Percentiles rank a stretch among this genome's conserved stretches.
Evolutionary conservation across 768 basidiomycete species (phyloP).

Genomic region (Pisolithus microcarpus): DNA sequence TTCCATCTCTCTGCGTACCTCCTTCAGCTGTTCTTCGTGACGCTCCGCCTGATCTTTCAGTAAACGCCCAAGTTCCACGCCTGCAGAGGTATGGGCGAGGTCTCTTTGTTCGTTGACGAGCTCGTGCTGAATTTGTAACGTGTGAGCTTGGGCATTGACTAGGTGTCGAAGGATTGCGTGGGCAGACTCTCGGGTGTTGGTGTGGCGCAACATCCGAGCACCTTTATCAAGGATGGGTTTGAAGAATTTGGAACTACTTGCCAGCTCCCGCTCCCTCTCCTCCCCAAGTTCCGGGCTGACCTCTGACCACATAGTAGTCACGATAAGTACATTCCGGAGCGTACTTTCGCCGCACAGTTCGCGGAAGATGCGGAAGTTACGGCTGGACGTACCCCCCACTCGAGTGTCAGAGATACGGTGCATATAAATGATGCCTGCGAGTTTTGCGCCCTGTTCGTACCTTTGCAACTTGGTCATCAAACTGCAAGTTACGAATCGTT

Average conservation of each 20-base stretch:
- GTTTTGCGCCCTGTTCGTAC: conserved; percentile 32
- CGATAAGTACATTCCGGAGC: conserved; percentile 44
- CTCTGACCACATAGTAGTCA: conserved; percentile 49
- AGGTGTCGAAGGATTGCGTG: conserved; percentile 37
- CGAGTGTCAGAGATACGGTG: conserved; percentile 48
- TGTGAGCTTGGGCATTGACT: conserved; percentile 32
- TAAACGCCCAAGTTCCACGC: conserved; percentile 44
- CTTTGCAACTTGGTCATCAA: conserved; percentile 51
- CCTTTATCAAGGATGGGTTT: conserved; percentile 45
- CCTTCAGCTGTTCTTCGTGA: conserved; percentile 41
- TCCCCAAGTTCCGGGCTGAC: conserved; percentile 32
- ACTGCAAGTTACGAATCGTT: background rate
- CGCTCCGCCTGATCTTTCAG: conserved; percentile 40
- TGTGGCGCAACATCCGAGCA: conserved; percentile 38
- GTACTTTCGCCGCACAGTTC: conserved; percentile 45
- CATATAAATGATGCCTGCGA: conserved; percentile 49
- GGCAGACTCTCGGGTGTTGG: conserved; percentile 34
- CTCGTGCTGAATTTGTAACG: conserved; percentile 50
- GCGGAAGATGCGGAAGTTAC: conserved; percentile 46
- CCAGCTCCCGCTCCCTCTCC: conserved; percentile 41
- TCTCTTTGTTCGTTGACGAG: conserved; percentile 43
- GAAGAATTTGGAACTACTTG: conserved; percentile 38
- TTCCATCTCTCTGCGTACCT: conserved; percentile 41
- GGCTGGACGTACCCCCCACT: conserved; percentile 42
- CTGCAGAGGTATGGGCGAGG: conserved; percentile 47